A percentile compares a stretch with the other conserved stretches of the same genome.
Conservation (phyloP, 345 rosid species). For the Nasturtium officinale region DNA sequence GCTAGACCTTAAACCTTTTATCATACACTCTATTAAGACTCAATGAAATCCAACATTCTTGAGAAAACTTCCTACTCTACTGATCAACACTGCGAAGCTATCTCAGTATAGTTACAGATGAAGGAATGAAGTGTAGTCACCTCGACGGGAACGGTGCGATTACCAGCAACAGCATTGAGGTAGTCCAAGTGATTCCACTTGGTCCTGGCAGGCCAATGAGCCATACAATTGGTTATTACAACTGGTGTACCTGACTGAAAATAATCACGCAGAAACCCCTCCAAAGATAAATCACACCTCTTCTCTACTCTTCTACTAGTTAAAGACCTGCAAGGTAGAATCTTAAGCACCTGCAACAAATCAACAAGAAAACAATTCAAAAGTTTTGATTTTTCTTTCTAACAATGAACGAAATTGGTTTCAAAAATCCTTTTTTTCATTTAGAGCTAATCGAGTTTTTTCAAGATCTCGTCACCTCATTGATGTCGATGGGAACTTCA, state of each 20-base stretch:
- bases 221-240: conserved; percentile 81
- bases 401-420: background rate
- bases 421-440: background rate
- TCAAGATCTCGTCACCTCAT: conserved; percentile 59
- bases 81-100: conserved; percentile 5
- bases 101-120: background rate
- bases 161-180: conserved; percentile 73
- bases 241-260: conserved; percentile 74
- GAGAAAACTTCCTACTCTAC: background rate
- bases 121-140: conserved; percentile 52
- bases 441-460: background rate
- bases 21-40: background rate
- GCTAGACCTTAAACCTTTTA: conserved; percentile 4
- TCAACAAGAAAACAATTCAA: background rate
- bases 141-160: conserved; percentile 96
- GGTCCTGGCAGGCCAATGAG: conserved; percentile 89
- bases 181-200: conserved; percentile 92
- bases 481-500: conserved; percentile 55
- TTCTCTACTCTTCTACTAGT: conserved; percentile 64
- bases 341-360: conserved; percentile 52
- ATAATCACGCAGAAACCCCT: conserved; percentile 77
- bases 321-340: conserved; percentile 70
- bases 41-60: background rate
- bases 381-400: background rate
- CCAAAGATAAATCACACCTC: conserved; percentile 75